Percentiles rank a stretch among this genome's conserved stretches.
Conservation (phyloP, 1,284 basidiomycete genomes). For the Coniferiporia sulphurascens region DNA sequence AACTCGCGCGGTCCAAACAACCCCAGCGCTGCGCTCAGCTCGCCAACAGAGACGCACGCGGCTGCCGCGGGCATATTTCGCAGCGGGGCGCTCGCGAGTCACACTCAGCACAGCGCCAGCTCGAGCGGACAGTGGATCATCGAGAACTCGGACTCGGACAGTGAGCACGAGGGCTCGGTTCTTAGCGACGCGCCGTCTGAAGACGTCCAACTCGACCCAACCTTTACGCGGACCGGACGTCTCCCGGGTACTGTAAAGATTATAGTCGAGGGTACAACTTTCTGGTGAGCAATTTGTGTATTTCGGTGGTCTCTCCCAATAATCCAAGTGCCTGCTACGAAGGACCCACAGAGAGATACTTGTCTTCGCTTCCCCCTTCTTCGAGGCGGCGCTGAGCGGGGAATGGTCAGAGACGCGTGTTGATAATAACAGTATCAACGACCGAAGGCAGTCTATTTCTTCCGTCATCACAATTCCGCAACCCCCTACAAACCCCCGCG, state of each 20-base stretch:
- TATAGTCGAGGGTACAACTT: conserved; percentile 76
- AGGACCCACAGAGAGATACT: conserved; percentile 85
- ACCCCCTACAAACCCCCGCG: conserved; percentile 51
- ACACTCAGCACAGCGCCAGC: conserved; percentile 70
- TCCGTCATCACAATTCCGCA: conserved; percentile 79
- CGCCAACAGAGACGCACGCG: conserved; percentile 79
- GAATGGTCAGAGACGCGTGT: conserved; percentile 63
- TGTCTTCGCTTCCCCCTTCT: conserved; percentile 82
- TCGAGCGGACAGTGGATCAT: conserved; percentile 35
- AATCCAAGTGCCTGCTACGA: not conserved
- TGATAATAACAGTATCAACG: conserved; percentile 26
- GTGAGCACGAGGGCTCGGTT: conserved; percentile 33
- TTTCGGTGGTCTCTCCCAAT: not conserved
- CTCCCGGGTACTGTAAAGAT: conserved; percentile 82
- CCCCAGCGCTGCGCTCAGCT: conserved; percentile 71
- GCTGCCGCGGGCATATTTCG: conserved; percentile 78
- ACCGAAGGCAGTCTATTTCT: conserved; percentile 67
- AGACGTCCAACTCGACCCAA: conserved; percentile 68
- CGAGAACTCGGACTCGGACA: conserved; percentile 15
- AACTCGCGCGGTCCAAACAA: conserved; percentile 69
- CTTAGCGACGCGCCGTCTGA: conserved; percentile 47
- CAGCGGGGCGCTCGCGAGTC: conserved; percentile 68
- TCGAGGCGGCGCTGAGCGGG: conserved; percentile 77
- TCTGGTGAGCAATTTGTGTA: conserved; percentile 54
- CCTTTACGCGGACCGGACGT: conserved; percentile 57